phyloP scores from a whole-genome alignment of 768 basidiomycete species.

The Jaapia argillacea region DNA sequence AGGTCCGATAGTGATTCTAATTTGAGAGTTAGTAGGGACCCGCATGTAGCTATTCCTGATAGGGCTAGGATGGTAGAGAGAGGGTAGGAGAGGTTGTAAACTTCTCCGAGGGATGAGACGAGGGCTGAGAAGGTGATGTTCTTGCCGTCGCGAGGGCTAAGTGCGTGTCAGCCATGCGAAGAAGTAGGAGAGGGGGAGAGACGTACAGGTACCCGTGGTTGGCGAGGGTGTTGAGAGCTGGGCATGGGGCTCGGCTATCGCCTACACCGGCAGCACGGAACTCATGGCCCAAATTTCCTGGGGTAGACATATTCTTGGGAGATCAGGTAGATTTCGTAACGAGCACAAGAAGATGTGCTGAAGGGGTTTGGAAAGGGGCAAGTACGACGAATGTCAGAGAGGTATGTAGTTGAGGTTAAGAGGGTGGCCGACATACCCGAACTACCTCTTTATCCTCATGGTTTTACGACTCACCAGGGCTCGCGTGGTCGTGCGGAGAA shows the following conservation, averaged over 20 bases:
- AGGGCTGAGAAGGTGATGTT: slow-evolving; percentile 8
- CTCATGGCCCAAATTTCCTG: too few relatives aligned
- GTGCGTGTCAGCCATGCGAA: too few relatives aligned
- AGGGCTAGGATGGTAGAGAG: slow-evolving; percentile 13
- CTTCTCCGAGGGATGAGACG: slow-evolving; percentile 12
- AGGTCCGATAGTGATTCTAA: slow-evolving; percentile 13
- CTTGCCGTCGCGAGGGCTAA: slow-evolving; percentile 13
- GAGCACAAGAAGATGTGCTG: too few relatives aligned
- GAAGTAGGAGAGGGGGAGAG: background rate
- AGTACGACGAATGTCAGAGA: too few relatives aligned
- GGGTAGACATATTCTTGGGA: too few relatives aligned
- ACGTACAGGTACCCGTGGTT: slow-evolving; percentile 45
- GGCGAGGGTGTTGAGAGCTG: slow-evolving; percentile 44
- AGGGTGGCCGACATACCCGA: too few relatives aligned
- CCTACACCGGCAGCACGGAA: slow-evolving; percentile 5
- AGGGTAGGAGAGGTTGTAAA: slow-evolving; percentile 14
- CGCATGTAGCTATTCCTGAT: slow-evolving; percentile 8
- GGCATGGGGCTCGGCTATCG: slow-evolving; percentile 31
- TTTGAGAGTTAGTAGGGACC: slow-evolving; percentile 3
- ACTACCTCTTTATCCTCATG: too few relatives aligned
- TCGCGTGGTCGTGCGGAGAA: too few relatives aligned
- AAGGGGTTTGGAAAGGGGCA: too few relatives aligned
- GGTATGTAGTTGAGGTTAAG: too few relatives aligned
- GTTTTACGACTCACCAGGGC: too few relatives aligned
- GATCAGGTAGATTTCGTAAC: too few relatives aligned